phyloP scores from a whole-genome alignment of 257 asterid genomes.

The Salvia splendens region DNA sequence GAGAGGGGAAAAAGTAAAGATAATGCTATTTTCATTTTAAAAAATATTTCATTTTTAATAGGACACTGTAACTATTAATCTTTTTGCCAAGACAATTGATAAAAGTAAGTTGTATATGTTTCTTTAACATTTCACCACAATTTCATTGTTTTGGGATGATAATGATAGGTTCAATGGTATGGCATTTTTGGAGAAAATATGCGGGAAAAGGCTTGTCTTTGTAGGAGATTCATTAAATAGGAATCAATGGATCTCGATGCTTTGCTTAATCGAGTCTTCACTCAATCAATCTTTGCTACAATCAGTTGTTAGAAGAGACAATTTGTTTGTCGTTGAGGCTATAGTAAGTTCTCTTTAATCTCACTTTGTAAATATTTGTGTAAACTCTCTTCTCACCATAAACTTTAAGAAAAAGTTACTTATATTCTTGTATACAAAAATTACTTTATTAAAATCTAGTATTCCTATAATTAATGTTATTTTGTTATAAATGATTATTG shows the following conservation, averaged over 20 bases:
- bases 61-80: no score
- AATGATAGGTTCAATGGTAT: conserved; percentile 48
- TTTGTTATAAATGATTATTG: no score
- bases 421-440: no score
- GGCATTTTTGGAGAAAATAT: conserved; percentile 43
- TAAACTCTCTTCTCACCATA: not conserved
- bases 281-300: conserved; percentile 34
- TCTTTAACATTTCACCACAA: not conserved
- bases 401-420: no score
- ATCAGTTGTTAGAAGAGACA: conserved; percentile 20
- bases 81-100: no score
- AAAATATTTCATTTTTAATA: no score
- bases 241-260: conserved; percentile 57
- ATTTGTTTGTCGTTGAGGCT: conserved; percentile 33
- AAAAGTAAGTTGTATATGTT: not conserved
- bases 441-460: no score
- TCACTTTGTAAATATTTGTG: no score
- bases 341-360: conserved; percentile 27
- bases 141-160: not conserved
- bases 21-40: no score
- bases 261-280: conserved; percentile 49
- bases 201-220: conserved; percentile 49
- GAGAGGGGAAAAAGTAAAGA: no score
- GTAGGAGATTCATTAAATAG: conserved; percentile 61
- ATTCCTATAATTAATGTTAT: no score